Base-by-base conservation (phyloP, 139 green algal genomes). In the Micractinium sp. region DNA sequence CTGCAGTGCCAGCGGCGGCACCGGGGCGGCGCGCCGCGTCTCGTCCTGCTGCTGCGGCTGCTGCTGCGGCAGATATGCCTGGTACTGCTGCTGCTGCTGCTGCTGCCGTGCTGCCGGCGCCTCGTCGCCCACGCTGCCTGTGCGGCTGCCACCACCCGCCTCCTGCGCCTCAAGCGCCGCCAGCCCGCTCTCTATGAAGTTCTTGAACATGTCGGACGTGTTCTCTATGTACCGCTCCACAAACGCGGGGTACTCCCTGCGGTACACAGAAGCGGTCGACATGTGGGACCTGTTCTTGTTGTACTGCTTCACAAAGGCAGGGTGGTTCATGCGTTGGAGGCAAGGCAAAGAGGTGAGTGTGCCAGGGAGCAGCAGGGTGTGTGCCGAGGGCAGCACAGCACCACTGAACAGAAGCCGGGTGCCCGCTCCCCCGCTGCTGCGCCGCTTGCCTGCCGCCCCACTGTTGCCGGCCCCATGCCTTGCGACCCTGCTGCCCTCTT, bases 131-230 rank as follows among this genome's bases (percentile, higher is more conserved):
- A 20, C 31, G 25, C 56, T 85, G 47, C 47, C 20, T n/a, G 15
- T 71, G 71, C n/a, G 22, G 39, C 67, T 0, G 27, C 75, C 67
- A 35, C 85, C 22, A 27, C 56, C 85, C 20, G 12, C 5, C 75
- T 83, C 56, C 33, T 63, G 53, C 23, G 53, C 71, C 78, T 89
- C 87, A 47, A 92, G 77, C 63, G 41, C 35, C 35, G 78, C 78
- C 87, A 93, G 74, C 47, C 87, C 87, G 3, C 61, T 27, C 56
- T 88, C 61, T 22, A 93, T 93, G 69, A 85, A 91, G 27, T 39
- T n/a, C 84, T 56, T 82, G 87, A 93, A 93, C 69, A 85, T 90
- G 53, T 91, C 90, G 19, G 87, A 90, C 9, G 90, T 91, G 41
- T 38, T 88, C 60, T 85, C 73, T 13, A 93, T 56, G 77, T 91